These are phyloP conservation scores for Rutstroemia sp. DNA, from an alignment of 2,329 filamentous ascomycete species.

Conservation along the genomic window DNA sequence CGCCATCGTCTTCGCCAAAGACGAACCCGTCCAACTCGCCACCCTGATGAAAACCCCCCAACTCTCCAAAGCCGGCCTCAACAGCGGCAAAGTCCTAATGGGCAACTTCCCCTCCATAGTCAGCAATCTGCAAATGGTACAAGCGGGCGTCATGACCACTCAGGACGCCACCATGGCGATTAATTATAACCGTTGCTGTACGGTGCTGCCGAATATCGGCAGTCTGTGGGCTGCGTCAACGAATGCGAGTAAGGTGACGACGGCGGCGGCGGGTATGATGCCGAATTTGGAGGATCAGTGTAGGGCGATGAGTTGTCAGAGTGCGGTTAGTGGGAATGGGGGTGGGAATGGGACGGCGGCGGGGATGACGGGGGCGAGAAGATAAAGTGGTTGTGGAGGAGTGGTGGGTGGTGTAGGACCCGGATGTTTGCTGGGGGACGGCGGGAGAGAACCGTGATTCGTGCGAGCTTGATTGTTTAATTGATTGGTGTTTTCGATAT, in stretches of 20 bases:
- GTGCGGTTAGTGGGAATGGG: constrained; percentile 10
- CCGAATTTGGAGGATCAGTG: constrained; percentile 14
- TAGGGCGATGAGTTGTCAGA: constrained; percentile 12
- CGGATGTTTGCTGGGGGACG: too few species aligned
- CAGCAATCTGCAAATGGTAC: constrained; percentile 12
- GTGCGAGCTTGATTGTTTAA: too few species aligned
- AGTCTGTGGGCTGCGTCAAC: constrained; percentile 10
- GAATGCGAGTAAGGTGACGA: constrained; percentile 9
- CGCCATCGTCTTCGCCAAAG: constrained; percentile 16
- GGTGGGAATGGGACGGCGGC: not conserved
- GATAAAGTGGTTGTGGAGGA: not conserved
- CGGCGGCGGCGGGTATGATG: not conserved
- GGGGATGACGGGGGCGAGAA: not conserved
- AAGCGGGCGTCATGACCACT: constrained; percentile 13
- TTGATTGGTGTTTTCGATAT: too few species aligned
- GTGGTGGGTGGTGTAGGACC: too few species aligned
- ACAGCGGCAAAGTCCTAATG: constrained; percentile 15
- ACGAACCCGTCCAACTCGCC: constrained; percentile 14
- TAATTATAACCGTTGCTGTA: constrained; percentile 17
- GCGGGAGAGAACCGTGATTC: too few species aligned
- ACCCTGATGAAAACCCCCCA: constrained; percentile 14
- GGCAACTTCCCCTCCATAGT: constrained; percentile 16
- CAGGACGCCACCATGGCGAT: constrained; percentile 14
- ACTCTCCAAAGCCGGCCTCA: constrained; percentile 9
- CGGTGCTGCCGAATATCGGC: constrained; percentile 13